phyloP scores from a whole-genome alignment of 306 rosid species.

The Prinsepia uniflora region DNA sequence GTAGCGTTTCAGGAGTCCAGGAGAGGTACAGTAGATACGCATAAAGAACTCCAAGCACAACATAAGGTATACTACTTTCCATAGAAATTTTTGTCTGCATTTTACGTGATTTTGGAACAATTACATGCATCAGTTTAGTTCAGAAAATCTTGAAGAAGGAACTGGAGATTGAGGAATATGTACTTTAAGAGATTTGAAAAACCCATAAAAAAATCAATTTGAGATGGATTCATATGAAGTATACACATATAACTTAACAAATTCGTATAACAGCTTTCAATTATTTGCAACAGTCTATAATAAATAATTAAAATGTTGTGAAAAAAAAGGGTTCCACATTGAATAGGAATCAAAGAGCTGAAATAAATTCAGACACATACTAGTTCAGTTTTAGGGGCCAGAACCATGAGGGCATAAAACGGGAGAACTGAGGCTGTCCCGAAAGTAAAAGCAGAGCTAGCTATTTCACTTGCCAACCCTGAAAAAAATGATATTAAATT shows the following conservation, averaged over 20 bases:
- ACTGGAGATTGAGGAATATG: neutral
- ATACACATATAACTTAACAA: neutral
- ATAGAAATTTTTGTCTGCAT: slow-evolving; percentile 71
- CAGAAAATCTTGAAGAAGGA: neutral
- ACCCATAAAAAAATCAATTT: neutral
- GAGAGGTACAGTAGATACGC: slow-evolving; percentile 80
- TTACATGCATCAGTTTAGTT: slow-evolving; percentile 10
- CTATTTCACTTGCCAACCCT: slow-evolving; percentile 66
- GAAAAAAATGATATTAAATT: slow-evolving; percentile 20
- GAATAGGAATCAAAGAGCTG: slow-evolving; percentile 3
- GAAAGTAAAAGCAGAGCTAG: slow-evolving; percentile 63
- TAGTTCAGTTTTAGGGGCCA: slow-evolving; percentile 75
- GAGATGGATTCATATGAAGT: neutral
- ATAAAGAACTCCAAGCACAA: slow-evolving; percentile 73
- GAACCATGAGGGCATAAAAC: slow-evolving; percentile 87
- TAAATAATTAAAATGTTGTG: neutral
- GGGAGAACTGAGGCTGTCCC: slow-evolving; percentile 95
- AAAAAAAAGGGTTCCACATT: neutral
- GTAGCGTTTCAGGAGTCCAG: slow-evolving; percentile 84
- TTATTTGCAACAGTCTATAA: neutral
- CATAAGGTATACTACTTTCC: slow-evolving; percentile 67
- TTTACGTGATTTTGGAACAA: slow-evolving; percentile 26
- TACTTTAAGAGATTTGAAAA: neutral
- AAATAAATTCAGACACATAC: slow-evolving; percentile 41
- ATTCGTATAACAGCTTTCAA: neutral